Conservation (phyloP, 2,329 filamentous ascomycete genomes). For the Berkeleyomyces rouxiae region DNA sequence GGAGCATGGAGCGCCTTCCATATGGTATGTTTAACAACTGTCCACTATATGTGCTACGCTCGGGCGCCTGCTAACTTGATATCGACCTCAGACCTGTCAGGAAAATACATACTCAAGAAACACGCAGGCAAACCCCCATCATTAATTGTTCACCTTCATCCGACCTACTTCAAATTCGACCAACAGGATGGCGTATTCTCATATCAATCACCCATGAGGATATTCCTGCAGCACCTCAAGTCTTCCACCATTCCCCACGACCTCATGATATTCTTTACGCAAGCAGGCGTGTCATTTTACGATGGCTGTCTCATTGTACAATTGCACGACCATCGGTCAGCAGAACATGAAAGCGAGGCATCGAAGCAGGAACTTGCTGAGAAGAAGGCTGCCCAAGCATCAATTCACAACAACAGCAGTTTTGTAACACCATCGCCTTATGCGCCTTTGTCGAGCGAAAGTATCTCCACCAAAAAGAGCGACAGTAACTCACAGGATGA, state of each 20-base stretch:
- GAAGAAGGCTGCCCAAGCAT: constrained; percentile 53
- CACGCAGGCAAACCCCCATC: constrained; percentile 62
- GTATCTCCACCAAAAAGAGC: constrained; percentile 17
- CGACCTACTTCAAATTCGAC: constrained; percentile 80
- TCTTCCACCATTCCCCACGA: constrained; percentile 74
- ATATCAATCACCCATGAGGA: constrained; percentile 82
- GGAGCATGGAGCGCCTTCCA: constrained; percentile 31
- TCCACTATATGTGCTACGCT: not conserved
- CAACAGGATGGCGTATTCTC: constrained; percentile 82
- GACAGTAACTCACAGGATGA: constrained; percentile 18
- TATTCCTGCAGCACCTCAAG: constrained; percentile 61
- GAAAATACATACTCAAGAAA: constrained; percentile 68
- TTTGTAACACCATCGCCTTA: constrained; percentile 82
- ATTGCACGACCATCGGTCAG: constrained; percentile 71
- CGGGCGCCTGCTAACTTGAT: constrained; percentile 16
- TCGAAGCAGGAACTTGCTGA: constrained; percentile 33
- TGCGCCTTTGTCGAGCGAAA: constrained; percentile 49
- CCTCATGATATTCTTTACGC: constrained; percentile 61
- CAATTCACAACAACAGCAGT: constrained; percentile 81
- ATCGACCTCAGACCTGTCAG: constrained; percentile 44
- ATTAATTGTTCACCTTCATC: constrained; percentile 69
- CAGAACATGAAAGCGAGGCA: constrained; percentile 43
- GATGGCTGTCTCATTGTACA: constrained; percentile 91
- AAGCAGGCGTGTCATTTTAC: constrained; percentile 64
- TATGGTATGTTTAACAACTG: constrained; percentile 27